Conservation (phyloP, 306 rosid genomes). For the Trichosanthes truncata region DNA sequence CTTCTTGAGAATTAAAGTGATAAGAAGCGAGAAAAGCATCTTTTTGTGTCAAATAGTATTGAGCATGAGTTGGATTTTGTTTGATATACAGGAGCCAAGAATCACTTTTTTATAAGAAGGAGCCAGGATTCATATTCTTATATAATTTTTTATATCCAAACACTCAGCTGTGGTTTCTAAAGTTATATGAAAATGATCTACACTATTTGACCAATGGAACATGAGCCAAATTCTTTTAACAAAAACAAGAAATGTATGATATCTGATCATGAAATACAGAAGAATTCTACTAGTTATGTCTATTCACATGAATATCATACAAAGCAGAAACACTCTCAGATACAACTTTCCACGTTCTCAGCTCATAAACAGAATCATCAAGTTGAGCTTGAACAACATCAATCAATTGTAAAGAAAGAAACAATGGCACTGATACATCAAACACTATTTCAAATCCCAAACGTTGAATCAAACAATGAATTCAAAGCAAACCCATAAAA, state of each 20-base stretch:
- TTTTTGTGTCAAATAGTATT: background rate
- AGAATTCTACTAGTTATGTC: background rate
- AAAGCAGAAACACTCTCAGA: background rate
- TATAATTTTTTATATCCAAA: background rate
- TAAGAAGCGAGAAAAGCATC: background rate
- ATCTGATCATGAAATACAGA: background rate
- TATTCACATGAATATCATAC: background rate
- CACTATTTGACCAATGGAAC: background rate
- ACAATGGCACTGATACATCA: background rate
- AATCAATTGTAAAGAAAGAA: background rate
- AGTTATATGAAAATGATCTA: background rate
- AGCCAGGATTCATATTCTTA: background rate
- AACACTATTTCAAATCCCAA: background rate
- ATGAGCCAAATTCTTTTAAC: background rate
- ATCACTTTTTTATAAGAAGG: background rate
- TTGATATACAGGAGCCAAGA: background rate
- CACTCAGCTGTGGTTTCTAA: background rate
- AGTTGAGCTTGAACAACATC: background rate
- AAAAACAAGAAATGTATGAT: background rate
- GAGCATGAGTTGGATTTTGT: background rate
- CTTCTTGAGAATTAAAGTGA: background rate
- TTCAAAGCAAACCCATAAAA: conserved; percentile 8
- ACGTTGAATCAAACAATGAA: conserved; percentile 6
- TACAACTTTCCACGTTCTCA: background rate
- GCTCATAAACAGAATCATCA: background rate